Conservation (phyloP, 495 filamentous ascomycete genomes). For the Penicillium daleae region DNA sequence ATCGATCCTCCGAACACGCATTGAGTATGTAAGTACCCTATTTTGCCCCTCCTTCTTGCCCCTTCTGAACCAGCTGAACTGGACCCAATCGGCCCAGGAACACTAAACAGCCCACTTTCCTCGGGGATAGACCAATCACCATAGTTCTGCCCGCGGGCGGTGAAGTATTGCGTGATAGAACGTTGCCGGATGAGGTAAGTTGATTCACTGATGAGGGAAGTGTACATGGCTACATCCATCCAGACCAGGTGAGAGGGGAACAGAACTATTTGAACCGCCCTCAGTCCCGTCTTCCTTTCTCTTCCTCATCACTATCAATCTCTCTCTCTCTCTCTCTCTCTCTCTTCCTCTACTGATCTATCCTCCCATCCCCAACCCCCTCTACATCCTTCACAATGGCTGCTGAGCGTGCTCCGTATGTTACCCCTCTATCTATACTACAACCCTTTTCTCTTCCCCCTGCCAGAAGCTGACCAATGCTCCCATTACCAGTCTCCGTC, state of each 20-base stretch:
- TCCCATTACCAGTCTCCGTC: slow-evolving; percentile 67
- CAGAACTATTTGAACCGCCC: slow-evolving; percentile 30
- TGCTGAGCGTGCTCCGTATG: slow-evolving; percentile 37
- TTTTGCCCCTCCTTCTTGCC: neutral
- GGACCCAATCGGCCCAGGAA: slow-evolving; percentile 21
- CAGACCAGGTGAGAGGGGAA: slow-evolving; percentile 25
- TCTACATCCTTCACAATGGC: slow-evolving; percentile 50
- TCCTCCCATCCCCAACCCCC: neutral
- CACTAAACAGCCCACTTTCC: slow-evolving; percentile 38
- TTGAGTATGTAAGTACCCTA: neutral
- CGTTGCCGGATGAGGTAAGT: slow-evolving; percentile 28
- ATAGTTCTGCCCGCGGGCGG: slow-evolving; percentile 37
- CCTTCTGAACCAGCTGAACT: neutral
- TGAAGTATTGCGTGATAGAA: slow-evolving; percentile 46
- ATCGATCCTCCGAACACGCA: neutral
- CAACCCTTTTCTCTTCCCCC: neutral
- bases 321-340: slow-evolving; percentile 13
- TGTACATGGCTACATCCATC: slow-evolving; percentile 8
- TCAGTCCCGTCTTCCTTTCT: slow-evolving; percentile 11
- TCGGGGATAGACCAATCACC: slow-evolving; percentile 31
- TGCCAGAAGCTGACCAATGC: slow-evolving; percentile 1
- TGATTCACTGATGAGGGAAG: slow-evolving; percentile 14
- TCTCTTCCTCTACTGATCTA: too few relatives aligned
- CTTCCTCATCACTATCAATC: neutral
- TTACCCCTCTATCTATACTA: neutral